A percentile compares a stretch with the other conserved stretches of the same genome.
These are phyloP conservation scores for Syzygium aqueum DNA, from an alignment of 345 rosid species.

Conservation along the genomic window DNA sequence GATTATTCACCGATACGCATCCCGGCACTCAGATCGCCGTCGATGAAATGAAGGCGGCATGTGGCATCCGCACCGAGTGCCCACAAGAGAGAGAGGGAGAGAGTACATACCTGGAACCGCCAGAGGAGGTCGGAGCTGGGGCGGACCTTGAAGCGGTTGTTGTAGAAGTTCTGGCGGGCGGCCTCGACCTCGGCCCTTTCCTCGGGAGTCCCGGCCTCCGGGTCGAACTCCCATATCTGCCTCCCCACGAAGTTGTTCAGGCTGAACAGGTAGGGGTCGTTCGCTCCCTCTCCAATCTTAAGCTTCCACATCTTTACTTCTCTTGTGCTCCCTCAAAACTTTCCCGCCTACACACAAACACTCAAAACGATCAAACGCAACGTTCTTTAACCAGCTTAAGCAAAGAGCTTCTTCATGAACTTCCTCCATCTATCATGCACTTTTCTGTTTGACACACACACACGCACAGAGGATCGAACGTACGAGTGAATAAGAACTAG, in stretches of 20 bases:
- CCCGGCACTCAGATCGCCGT: neutral
- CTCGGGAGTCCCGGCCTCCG: constrained; percentile 13
- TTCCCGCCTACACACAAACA: neutral
- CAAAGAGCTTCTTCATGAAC: neutral
- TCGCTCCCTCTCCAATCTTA: constrained; percentile 6
- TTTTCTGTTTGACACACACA: no score
- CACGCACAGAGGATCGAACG: neutral
- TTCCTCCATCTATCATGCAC: neutral
- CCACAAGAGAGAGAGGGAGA: neutral
- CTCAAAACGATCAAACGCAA: neutral
- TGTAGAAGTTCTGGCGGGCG: constrained; percentile 13
- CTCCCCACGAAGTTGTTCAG: constrained; percentile 13
- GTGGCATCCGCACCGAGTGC: neutral
- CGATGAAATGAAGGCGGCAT: neutral
- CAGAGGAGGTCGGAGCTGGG: constrained; percentile 15
- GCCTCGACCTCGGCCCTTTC: constrained; percentile 17
- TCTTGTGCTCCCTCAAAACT: neutral
- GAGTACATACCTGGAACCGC: constrained; percentile 11
- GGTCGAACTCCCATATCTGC: constrained; percentile 22
- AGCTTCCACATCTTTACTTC: constrained; percentile 13
- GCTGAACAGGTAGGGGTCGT: constrained; percentile 13
- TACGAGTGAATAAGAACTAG: neutral
- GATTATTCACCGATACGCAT: neutral
- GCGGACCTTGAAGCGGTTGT: constrained; percentile 13
- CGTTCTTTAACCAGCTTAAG: neutral